These are phyloP conservation scores for Boletus sensibilis DNA, from an alignment of 768 basidiomycete species.

Conservation along the genomic window DNA sequence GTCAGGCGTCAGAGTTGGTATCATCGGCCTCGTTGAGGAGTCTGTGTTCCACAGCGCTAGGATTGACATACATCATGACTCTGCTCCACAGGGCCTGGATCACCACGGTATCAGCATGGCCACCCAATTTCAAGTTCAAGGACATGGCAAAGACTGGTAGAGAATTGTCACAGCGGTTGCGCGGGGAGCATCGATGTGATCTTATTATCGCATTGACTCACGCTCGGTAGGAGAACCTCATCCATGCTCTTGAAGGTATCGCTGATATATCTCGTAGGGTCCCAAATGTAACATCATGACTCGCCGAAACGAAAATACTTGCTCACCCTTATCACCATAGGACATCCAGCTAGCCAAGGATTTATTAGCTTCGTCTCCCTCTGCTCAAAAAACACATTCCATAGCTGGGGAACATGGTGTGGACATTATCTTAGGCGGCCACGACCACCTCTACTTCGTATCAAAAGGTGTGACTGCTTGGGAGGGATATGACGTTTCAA, in stretches of 20 bases:
- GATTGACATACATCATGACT: neutral
- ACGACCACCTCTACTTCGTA: constrained; percentile 82
- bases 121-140: constrained; percentile 68
- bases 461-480: constrained; percentile 64
- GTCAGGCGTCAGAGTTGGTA: constrained; percentile 66
- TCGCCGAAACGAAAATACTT: neutral
- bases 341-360: constrained; percentile 70
- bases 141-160: constrained; percentile 72
- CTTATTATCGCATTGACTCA: constrained; percentile 86
- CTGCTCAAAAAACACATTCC: constrained; percentile 42
- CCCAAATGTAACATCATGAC: constrained; percentile 27
- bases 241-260: neutral
- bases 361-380: constrained; percentile 58
- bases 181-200: constrained; percentile 74
- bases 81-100: constrained; percentile 74
- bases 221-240: constrained; percentile 48
- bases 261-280: constrained; percentile 21
- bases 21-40: constrained; percentile 89
- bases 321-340: constrained; percentile 37
- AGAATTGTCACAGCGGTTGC: constrained; percentile 69
- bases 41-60: constrained; percentile 30
- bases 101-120: constrained; percentile 83
- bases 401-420: constrained; percentile 66
- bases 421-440: constrained; percentile 83
- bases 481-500: constrained; percentile 58